These are phyloP conservation scores for Wickerhamomyces sp. DNA, from an alignment of 1,139 yeast species.

Conservation along the genomic window DNA sequence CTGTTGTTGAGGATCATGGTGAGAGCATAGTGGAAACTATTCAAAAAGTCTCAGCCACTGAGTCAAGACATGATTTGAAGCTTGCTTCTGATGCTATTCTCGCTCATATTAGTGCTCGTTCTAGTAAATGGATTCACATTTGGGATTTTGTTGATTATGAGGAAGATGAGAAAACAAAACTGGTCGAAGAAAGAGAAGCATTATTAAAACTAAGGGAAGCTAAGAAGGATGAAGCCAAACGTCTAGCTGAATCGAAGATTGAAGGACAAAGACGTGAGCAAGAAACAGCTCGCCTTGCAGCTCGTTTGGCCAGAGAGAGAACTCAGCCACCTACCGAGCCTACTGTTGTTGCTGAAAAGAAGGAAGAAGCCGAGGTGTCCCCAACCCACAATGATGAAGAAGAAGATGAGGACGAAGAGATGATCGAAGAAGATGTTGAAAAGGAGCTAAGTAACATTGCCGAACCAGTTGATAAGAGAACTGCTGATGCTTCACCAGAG, in stretches of 20 bases:
- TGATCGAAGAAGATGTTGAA: slow-evolving; percentile 1
- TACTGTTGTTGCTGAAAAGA: slow-evolving; percentile 1
- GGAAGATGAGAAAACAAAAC: slow-evolving; percentile 28
- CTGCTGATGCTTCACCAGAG: neutral
- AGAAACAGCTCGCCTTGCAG: neutral
- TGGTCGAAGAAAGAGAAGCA: slow-evolving; percentile 23
- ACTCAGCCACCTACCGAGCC: neutral
- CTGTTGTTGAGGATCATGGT: slow-evolving; percentile 67
- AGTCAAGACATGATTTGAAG: slow-evolving; percentile 74
- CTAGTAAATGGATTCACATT: slow-evolving; percentile 49
- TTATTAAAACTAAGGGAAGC: slow-evolving; percentile 23
- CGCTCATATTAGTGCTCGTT: slow-evolving; percentile 63
- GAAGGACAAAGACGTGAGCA: slow-evolving; percentile 2
- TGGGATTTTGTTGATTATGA: slow-evolving; percentile 52
- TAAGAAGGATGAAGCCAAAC: slow-evolving; percentile 20
- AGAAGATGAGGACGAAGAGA: slow-evolving; percentile 1
- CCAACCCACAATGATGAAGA: neutral
- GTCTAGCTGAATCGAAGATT: slow-evolving; percentile 9
- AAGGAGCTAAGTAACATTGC: neutral
- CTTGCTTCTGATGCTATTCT: slow-evolving; percentile 73
- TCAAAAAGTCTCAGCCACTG: slow-evolving; percentile 44
- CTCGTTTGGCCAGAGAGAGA: slow-evolving; percentile 1
- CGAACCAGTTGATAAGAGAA: neutral
- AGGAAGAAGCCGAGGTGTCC: slow-evolving; percentile 1
- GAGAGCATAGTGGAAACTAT: slow-evolving; percentile 46